Base-by-base conservation (phyloP, 768 basidiomycete species). In the Aureoboletus auriporus region DNA sequence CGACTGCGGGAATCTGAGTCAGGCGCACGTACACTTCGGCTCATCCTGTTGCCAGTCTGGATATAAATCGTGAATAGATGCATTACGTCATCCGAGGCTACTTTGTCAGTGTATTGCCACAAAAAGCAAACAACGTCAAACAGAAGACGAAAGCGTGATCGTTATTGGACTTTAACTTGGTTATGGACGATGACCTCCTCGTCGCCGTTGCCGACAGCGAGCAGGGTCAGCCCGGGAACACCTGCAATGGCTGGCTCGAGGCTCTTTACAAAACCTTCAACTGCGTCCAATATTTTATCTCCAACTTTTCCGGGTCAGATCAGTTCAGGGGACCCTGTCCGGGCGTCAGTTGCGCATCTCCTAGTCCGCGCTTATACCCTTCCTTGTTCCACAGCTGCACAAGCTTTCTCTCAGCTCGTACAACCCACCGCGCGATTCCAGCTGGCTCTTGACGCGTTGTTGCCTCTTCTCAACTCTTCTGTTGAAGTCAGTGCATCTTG, bases 401-500 rank as follows among this genome's bases (percentile, higher is more conserved):
- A 84, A 59, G 83, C 86, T 1, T 90, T 88, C 65, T 70, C 75
- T 31, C 84, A 87, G 65, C 78, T 88, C 49, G 84, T 89, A 17
- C 85, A 84, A 63, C 82, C 83, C 17, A 81, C 78, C 43, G 77
- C 84, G 69, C 80, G 86, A 54, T 90, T 90, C 69, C 86, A 89
- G 74, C 78, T 89, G 67, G 87, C 87, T 61, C 78, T 90, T 57
- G 87, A 90, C 72, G 84, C 82, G 71, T 70, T 90, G 62, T 72
- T 90, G 65, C 87, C 87, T 12, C 70, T 86, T 58, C 76, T 89
- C 58, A 84, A 74, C 59, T 64, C 70, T 70, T 52, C 73, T 47
- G 71, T 71, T 51, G 80, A 86, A 70, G 84, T 86, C 43, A 61
- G 78, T 68, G 37, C 42, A 12, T 40, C 17, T 39, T 27, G 41